Base-by-base conservation (phyloP, 495 filamentous ascomycete species). In the Penicillium maclennaniae region DNA sequence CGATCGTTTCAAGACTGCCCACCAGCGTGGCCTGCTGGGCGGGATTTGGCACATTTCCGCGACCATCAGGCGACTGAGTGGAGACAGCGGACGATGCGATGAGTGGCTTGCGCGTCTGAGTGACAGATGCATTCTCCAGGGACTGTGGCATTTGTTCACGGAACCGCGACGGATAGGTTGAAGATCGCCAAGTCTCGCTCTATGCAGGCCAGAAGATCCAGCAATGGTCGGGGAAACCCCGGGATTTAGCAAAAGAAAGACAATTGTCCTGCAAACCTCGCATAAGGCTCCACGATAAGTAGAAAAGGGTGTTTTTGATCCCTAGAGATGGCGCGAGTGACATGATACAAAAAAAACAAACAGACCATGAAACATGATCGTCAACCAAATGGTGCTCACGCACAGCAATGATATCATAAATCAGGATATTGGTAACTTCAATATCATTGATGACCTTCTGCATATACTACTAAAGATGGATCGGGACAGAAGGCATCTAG, bases 111-210 rank as follows among this genome's bases (percentile, higher is more conserved):
- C 49, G 54, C n/a, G 46, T 49, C 46, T 41, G 26, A 21, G 21
- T 53, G 47, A 36, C 10, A 48, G 49, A 31, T 27, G 38, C 54
- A 63, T 63, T 63, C 57, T 45, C 38, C 31, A 43, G 37, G 25
- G 23, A 47, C 49, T 53, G 44, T 44, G 44, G 28, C 43, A 61
- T 58, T 47, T 63, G 54, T 55, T 48, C 55, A 53, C 45, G 45
- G 43, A 17, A 17, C 15, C 34, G 4, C 16, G 60, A 63, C 63
- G 63, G 54, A 66, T 59, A 16, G 15, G 56, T 28, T 19, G 28
- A 60, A 43, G 56, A 66, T 66, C 62, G 39, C 15, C 31, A 47
- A 39, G 45, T 25, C 37, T 43, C 52, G 58, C 55, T 47, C 8
- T 56, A 38, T 46, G 21, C 16, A 14, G 16, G 46, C 40, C 48